Percentiles rank a stretch among this genome's conserved stretches.
These are phyloP conservation scores for Dipteronia sinensis DNA, from an alignment of 345 rosid species.

Conservation along the genomic window DNA sequence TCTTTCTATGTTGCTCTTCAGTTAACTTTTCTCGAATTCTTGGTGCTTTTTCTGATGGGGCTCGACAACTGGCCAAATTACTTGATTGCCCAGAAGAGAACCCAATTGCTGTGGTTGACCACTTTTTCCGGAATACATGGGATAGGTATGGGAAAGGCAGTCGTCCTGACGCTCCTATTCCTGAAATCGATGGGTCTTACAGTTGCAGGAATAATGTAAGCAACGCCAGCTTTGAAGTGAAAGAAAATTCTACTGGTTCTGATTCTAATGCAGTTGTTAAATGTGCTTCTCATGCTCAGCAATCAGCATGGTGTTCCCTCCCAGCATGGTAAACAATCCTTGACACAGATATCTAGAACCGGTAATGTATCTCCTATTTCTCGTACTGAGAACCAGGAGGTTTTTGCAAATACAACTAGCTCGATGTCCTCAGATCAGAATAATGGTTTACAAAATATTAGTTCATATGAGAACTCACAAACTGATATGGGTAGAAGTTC, in stretches of 20 bases:
- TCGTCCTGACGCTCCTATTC: slow-evolving; percentile 22
- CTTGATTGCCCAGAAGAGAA: slow-evolving; percentile 30
- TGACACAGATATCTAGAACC: slow-evolving; percentile 3
- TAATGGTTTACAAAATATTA: not conserved
- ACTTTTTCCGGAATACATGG: slow-evolving; percentile 34
- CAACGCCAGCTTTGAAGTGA: not conserved
- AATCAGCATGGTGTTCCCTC: slow-evolving; percentile 11
- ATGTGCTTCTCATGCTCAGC: not conserved
- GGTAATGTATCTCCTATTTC: slow-evolving; percentile 10
- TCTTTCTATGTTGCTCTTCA: slow-evolving; percentile 26
- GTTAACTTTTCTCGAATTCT: slow-evolving; percentile 64
- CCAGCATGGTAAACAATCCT: slow-evolving; percentile 12
- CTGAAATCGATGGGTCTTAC: slow-evolving; percentile 8
- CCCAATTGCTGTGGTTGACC: slow-evolving; percentile 25
- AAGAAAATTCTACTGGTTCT: not conserved
- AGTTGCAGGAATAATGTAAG: slow-evolving; percentile 7
- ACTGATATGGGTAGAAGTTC: slow-evolving; percentile 15
- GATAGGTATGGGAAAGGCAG: slow-evolving; percentile 25
- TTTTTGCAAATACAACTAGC: not conserved
- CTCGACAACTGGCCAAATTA: slow-evolving; percentile 40
- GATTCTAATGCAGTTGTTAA: not conserved
- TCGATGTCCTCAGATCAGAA: slow-evolving; percentile 7
- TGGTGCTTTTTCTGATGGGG: slow-evolving; percentile 65
- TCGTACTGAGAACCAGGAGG: not conserved
- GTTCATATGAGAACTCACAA: slow-evolving; percentile 5